A percentile compares a stretch with the other conserved stretches of the same genome.
Conservation (phyloP, 495 filamentous ascomycete species). For the Penicillium silybi region DNA sequence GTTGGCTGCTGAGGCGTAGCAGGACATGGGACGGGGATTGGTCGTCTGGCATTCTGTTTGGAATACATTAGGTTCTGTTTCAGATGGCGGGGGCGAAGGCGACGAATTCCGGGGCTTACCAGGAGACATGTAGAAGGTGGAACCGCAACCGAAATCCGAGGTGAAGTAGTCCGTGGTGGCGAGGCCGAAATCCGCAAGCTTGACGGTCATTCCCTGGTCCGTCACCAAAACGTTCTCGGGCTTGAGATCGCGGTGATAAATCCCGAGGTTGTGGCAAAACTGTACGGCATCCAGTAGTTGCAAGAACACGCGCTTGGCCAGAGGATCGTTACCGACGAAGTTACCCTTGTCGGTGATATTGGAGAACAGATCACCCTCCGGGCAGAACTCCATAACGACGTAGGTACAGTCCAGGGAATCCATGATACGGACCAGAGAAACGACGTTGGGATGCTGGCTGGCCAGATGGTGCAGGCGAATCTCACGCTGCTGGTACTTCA, state of each 20-base stretch:
- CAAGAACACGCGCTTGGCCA: conserved; percentile 85
- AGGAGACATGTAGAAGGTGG: conserved; percentile 99
- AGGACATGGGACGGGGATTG: conserved; percentile 69
- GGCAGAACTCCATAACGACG: conserved; percentile 96
- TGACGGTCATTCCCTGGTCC: conserved; percentile 80
- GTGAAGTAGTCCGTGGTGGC: conserved; percentile 80
- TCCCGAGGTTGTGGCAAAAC: conserved; percentile 86
- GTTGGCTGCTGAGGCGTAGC: conserved; percentile 89
- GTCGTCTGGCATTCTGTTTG: conserved; percentile 85
- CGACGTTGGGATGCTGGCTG: conserved; percentile 86
- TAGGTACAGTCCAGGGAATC: conserved; percentile 90
- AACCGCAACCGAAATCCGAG: conserved; percentile 95
- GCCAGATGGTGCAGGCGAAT: conserved; percentile 87
- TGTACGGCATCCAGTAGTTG: conserved; percentile 98
- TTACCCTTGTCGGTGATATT: conserved; percentile 93
- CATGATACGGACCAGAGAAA: conserved; percentile 91
- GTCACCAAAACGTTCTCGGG: conserved; percentile 96
- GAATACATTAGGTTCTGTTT: conserved; percentile 14
- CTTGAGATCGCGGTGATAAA: conserved; percentile 97
- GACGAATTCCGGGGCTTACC: conserved; percentile 62
- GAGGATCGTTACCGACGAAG: conserved; percentile 87
- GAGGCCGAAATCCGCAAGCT: conserved; percentile 95
- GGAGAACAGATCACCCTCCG: conserved; percentile 93
- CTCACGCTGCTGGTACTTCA: conserved; percentile 87
- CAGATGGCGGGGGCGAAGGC: conserved; percentile 2